Evolutionary conservation across 2,329 filamentous ascomycete genomes (phyloP), one percentile per base, ranked within the genome.

Genomic region (Cladosporium sp.): DNA sequence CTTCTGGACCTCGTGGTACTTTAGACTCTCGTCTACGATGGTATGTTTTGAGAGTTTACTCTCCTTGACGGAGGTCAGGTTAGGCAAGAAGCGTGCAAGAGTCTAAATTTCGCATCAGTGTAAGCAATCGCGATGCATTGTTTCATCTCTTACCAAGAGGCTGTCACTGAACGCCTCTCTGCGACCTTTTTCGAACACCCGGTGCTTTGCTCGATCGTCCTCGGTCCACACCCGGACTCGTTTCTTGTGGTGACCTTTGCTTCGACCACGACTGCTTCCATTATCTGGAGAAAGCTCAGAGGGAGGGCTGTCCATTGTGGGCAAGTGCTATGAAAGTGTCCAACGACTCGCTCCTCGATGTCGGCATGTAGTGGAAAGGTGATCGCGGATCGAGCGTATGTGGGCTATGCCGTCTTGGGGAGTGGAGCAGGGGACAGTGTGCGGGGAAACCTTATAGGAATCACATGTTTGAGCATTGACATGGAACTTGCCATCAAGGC

Each of bases 21-120:
- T 55, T 10, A 69, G 59, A 46, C 62, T 65, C 26, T 66, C 66
- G 10, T 66, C 53, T 5, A 69, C 67, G 7, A 69, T 66, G n/a
- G 66, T 66, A 28, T 68, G 65, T 46, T 69, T 69, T 3, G 67
- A 67, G 3, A 69, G 66, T 40, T 66, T 66, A n/a, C 64, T 65
- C 40, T 65, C 59, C 53, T 66, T 66, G 53, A 65, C 60, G 28
- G 49, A 61, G 37, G 66, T 65, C 35, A 69, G 65, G 5, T 50
- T 40, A 21, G 68, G 68, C 26, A 68, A 33, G 18, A 69, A 63
- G 1, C 60, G 40, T 8, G 68, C 68, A 23, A 69, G 65, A 37
- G 66, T 31, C 65, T 66, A 11, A 5, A 40, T 11, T 3, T 10
- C 28, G 21, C 23, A 35, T 62, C 40, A 62, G 37, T 31, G 10